phyloP scores from a whole-genome alignment of 345 rosid genomes.

The Citrus unshiu region DNA sequence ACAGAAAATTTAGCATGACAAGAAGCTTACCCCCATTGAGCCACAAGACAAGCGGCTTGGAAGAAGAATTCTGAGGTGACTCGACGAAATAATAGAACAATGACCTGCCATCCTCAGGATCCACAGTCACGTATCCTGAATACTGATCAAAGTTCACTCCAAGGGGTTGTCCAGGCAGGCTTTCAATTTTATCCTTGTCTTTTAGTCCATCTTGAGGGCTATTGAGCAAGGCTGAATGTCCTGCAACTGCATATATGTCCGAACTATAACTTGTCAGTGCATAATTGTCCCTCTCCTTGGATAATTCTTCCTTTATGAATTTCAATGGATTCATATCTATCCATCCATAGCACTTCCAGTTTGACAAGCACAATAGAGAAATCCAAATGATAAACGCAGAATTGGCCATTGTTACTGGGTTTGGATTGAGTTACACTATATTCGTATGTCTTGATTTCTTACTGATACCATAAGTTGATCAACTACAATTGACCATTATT shows the following conservation, averaged over 20 bases:
- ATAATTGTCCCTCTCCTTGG: not conserved
- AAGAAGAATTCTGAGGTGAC: conserved; percentile 10
- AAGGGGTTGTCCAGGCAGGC: conserved; percentile 27
- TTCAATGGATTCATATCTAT: conserved; percentile 5
- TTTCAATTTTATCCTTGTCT: conserved; percentile 12
- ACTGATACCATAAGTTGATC: not conserved
- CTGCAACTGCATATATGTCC: not conserved
- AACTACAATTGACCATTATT: not conserved
- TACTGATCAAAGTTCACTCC: conserved; percentile 15
- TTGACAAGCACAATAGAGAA: conserved; percentile 4
- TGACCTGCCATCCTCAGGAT: conserved; percentile 17
- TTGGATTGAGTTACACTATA: not conserved
- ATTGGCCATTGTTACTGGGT: conserved; percentile 2
- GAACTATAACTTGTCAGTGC: not conserved
- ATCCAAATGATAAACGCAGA: not conserved
- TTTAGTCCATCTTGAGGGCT: conserved; percentile 9
- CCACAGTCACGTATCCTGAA: conserved; percentile 24
- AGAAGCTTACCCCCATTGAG: conserved; percentile 19
- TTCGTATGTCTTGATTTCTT: not conserved
- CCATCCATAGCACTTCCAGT: not conserved
- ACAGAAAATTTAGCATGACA: not conserved
- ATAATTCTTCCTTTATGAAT: not conserved
- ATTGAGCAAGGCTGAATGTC: not conserved
- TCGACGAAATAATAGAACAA: conserved; percentile 24
- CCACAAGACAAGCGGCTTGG: conserved; percentile 21